Evolutionary conservation across 306 rosid species (phyloP).

Genomic region (Glycyrrhiza uralensis): DNA sequence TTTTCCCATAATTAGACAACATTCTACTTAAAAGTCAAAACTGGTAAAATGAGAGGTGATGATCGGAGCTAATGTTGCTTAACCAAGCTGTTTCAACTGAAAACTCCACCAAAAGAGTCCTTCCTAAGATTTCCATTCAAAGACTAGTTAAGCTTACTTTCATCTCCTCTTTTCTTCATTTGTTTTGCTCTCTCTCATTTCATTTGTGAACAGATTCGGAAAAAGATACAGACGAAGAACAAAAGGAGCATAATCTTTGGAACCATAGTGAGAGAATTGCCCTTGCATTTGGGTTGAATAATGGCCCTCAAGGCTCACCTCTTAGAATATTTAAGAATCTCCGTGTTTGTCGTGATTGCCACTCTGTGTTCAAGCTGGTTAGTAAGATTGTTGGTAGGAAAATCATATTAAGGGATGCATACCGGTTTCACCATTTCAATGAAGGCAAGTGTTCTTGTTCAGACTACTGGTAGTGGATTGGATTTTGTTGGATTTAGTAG

Average conservation of each 20-base stretch:
- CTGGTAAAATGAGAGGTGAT: no score
- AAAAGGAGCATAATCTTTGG: constrained; percentile 92
- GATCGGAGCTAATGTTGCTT: no score
- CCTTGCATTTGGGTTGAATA: constrained; percentile 78
- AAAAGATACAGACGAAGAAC: constrained; percentile 90
- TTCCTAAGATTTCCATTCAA: no score
- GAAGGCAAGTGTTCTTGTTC: constrained; percentile 83
- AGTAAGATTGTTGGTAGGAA: constrained; percentile 58
- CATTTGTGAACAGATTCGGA: no score
- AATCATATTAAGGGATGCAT: constrained; percentile 77
- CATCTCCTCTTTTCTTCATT: no score
- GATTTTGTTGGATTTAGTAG: not conserved
- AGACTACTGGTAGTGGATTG: constrained; percentile 69
- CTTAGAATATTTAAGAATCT: constrained; percentile 83
- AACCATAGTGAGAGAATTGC: constrained; percentile 93
- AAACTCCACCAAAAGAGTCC: no score
- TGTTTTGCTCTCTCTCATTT: no score
- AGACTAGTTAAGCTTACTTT: no score
- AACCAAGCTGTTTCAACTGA: no score
- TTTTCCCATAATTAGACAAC: no score
- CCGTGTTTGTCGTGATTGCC: constrained; percentile 94
- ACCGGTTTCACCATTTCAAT: constrained; percentile 82
- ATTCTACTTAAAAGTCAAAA: no score
- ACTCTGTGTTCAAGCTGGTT: constrained; percentile 75
- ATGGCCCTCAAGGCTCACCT: constrained; percentile 55